Base-by-base conservation (phyloP, 768 basidiomycete genomes). In the Myochromella boudieri region DNA sequence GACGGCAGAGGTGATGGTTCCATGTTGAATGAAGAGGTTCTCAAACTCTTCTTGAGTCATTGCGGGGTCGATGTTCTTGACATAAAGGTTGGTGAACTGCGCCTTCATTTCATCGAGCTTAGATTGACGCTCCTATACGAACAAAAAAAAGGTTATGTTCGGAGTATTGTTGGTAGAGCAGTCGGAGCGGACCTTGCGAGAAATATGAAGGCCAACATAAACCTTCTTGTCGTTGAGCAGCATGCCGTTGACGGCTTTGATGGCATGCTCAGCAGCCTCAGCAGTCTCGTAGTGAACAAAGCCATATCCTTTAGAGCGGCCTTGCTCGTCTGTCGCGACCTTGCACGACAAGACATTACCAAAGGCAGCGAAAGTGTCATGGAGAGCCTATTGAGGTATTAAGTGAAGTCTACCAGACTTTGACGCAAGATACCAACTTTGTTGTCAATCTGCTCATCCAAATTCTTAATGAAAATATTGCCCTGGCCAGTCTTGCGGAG, bases 401-500 rank as follows among this genome's bases (percentile, higher is more conserved):
- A 10, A 9, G 42, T 15, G 46, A 32, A 25, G 6, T 20, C 6
- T 11, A 11, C 21, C 17, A 14, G 9, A 5, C 14, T 5, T 24
- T 14, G 17, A 14, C 2, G 20, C 28, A 15, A 1, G 40, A 1
- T 5, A 22, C 69, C 47, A 36, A 84, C 88, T 81, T 97, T 97
- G 81, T 99, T 97, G 72, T 99, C 97, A 57, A 97, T 97, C 44
- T 77, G 78, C 69, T 95, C 92, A 61, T 97, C 95, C 56, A 99
- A 72, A 72, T 99, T 99, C 77, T 99, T 99, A 75, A 99, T 98
- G 77, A 99, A 99, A 63, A 99, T 94, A 71, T 99, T 99, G 69
- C 97, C 97, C 73, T 97, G 94, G 55, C 94, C 94, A 53, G 94
- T 97, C 84, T 98, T 98, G 71, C 97, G 91, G 65, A 99, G 85